These are phyloP conservation scores for Metschnikowia koreensis DNA, from an alignment of 805 yeast genomes.

Conservation along the genomic window DNA sequence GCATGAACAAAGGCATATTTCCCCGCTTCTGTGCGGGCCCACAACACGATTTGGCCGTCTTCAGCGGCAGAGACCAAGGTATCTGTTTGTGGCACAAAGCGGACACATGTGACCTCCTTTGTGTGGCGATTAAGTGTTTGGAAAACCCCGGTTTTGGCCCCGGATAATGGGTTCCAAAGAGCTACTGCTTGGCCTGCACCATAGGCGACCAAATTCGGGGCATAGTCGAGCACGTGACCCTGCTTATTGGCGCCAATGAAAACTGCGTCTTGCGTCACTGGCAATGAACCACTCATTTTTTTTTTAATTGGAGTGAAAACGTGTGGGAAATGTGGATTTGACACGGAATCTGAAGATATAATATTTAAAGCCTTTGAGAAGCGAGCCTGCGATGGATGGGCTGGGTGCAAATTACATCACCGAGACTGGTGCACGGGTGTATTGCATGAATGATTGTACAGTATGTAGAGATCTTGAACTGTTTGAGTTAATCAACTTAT, in stretches of 20 bases:
- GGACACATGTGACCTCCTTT: conserved; percentile 65
- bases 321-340: neutral
- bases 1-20: conserved; percentile 30
- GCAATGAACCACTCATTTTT: neutral
- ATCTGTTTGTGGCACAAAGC: conserved; percentile 43
- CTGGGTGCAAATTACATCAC: conserved; percentile 12
- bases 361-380: neutral
- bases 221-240: conserved; percentile 55
- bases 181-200: conserved; percentile 71
- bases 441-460: neutral
- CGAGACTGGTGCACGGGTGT: conserved; percentile 15
- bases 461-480: too few species aligned
- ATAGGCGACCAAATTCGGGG: conserved; percentile 52
- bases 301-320: neutral
- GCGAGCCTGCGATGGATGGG: neutral
- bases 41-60: conserved; percentile 59
- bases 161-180: conserved; percentile 59
- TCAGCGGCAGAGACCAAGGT: conserved; percentile 62
- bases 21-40: conserved; percentile 41
- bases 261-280: conserved; percentile 47
- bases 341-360: too few species aligned
- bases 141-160: conserved; percentile 44
- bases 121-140: conserved; percentile 60
- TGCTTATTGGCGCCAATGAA: conserved; percentile 75
- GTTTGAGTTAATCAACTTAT: too few species aligned